These are phyloP conservation scores for Oxyria digyna DNA, from an alignment of 148 eudicot genomes.

Conservation along the genomic window DNA sequence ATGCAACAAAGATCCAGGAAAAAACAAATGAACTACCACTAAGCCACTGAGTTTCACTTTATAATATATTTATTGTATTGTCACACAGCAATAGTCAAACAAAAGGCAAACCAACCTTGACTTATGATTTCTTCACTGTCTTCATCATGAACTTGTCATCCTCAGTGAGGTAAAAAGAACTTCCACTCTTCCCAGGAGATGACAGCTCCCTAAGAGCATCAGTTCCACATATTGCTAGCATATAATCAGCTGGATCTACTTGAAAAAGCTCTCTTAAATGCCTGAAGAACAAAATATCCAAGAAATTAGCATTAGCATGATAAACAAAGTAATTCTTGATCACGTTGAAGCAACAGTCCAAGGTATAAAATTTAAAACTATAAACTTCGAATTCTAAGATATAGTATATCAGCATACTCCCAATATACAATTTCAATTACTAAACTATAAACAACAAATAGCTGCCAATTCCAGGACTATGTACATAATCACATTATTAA, in stretches of 20 bases:
- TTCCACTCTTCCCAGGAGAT: constrained; percentile 97
- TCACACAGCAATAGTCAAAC: background rate
- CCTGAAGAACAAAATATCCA: constrained; percentile 25
- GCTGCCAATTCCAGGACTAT: too few relatives aligned
- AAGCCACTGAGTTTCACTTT: background rate
- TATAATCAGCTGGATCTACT: constrained; percentile 94
- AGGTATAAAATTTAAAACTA: too few relatives aligned
- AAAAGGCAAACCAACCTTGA: constrained; percentile 64
- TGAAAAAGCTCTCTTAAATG: constrained; percentile 78
- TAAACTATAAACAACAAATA: too few relatives aligned
- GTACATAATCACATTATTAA: too few relatives aligned
- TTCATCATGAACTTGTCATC: constrained; percentile 96
- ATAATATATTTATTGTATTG: background rate
- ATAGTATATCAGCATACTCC: too few relatives aligned
- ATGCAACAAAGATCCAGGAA: too few relatives aligned
- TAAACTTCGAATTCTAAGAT: too few relatives aligned
- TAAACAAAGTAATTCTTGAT: background rate
- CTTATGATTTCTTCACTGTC: constrained; percentile 94
- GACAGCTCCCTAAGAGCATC: constrained; percentile 91
- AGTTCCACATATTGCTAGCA: constrained; percentile 86
- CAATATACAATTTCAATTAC: too few relatives aligned
- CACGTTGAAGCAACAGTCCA: too few relatives aligned
- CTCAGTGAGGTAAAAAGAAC: constrained; percentile 83
- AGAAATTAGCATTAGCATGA: background rate
- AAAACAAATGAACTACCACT: constrained; percentile 7